Base-by-base conservation (phyloP, 306 rosid genomes). In the Vigna nakashimae region DNA sequence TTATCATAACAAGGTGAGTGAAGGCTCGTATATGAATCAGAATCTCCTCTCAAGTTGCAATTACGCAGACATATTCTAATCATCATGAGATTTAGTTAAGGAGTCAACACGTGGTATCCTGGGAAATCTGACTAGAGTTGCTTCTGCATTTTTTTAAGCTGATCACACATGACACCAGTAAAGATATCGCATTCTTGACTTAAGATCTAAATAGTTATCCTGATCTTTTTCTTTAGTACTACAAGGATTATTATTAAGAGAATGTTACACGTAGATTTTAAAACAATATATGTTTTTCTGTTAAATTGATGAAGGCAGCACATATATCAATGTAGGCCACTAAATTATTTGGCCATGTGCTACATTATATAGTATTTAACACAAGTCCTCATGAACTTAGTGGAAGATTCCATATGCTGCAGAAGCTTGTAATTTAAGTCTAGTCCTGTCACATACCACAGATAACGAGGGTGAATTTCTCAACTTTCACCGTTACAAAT, bases 131-230 rank as follows among this genome's bases (percentile, higher is more conserved):
- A 78, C 53, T 26, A 5, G 58, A 63, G 38, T 36, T 69, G 73
- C 84, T 74, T 65, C 80, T 60, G 80, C 58, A 79, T 75, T 71
- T 65, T 71, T 53, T 55, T 50, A 26, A 69, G 20, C 24, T 58
- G 73, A 74, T 73, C 28, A 82, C 70, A 76, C 69, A 70, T 63
- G 68, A 55, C 67, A 65, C 75, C 28, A 26, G 28, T 26, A 24
- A 24, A 24, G 2, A 52, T 77, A 69, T 77, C 65, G 60, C 63
- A 56, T 69, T 69, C 64, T 76, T 65, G 75, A 65, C 20, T 75
- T 71, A 45, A 76, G 80, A 87, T 79, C 80, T 65, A 17, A 2
- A 24, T 80, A 17, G 56, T 64, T 53, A 68, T 83, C 80, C 80
- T 83, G 85, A 77, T 34, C 16, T 58, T 24, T 58, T 56, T 50